phyloP scores from a whole-genome alignment of 805 yeast genomes.

The Teunomyces lycoperdinae region DNA sequence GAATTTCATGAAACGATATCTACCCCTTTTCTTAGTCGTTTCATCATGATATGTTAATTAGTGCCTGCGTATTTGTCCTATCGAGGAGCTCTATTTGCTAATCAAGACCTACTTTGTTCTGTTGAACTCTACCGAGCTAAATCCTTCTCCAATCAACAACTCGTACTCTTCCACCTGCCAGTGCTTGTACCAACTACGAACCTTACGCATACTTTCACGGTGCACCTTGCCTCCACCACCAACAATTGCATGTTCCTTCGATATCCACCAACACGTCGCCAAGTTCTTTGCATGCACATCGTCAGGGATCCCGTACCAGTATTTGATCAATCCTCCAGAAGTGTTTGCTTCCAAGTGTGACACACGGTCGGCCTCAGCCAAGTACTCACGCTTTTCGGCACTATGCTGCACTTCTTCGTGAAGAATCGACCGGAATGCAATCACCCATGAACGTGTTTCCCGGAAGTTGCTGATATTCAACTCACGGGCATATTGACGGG shows the following conservation, averaged over 20 bases:
- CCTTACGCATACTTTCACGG: slow-evolving; percentile 27
- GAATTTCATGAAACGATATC: too few species aligned
- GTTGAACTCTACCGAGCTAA: background rate
- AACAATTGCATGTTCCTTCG: slow-evolving; percentile 22
- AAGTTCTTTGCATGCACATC: slow-evolving; percentile 28
- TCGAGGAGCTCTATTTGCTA: too few species aligned
- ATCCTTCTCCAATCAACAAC: slow-evolving; percentile 6
- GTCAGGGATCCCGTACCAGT: slow-evolving; percentile 40
- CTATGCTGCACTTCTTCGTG: slow-evolving; percentile 22
- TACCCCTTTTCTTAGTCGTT: too few species aligned
- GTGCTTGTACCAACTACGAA: slow-evolving; percentile 28
- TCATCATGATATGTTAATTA: too few species aligned
- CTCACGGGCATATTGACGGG: slow-evolving; percentile 11
- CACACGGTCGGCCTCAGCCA: slow-evolving; percentile 27
- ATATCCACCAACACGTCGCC: slow-evolving; percentile 41
- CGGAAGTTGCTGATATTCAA: slow-evolving; percentile 8
- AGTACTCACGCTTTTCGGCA: slow-evolving; percentile 19
- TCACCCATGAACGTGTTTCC: slow-evolving; percentile 22
- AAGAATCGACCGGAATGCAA: slow-evolving; percentile 33
- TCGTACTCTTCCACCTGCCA: slow-evolving; percentile 37
- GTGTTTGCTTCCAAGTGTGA: slow-evolving; percentile 35
- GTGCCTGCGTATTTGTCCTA: too few species aligned
- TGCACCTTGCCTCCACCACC: slow-evolving; percentile 37
- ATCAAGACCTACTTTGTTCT: background rate
- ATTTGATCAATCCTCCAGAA: slow-evolving; percentile 37